Evolutionary conservation across 140 eudicot species (phyloP).

Genomic region (Senecio squalidus): DNA sequence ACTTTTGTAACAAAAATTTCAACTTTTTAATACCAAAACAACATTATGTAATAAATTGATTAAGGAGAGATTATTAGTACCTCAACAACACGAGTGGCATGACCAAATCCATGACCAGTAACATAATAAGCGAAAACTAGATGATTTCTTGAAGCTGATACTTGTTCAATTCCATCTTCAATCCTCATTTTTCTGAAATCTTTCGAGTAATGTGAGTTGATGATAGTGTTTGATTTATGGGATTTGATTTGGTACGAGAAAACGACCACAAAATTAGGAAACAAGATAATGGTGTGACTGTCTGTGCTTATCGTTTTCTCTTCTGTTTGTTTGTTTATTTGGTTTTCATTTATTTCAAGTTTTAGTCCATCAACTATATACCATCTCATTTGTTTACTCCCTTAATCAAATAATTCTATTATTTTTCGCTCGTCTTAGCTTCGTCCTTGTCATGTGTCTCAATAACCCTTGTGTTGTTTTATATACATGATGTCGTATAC

Average conservation of each 20-base stretch:
- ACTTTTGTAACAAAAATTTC: neutral
- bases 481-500: no score
- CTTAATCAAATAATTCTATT: no score
- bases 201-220: slow-evolving; percentile 22
- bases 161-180: slow-evolving; percentile 34
- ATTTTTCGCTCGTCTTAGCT: no score
- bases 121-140: slow-evolving; percentile 78
- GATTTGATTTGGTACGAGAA: slow-evolving; percentile 31
- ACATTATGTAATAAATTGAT: no score
- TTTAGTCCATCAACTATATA: slow-evolving; percentile 20
- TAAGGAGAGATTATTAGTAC: no score
- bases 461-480: no score
- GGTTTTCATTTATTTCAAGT: neutral
- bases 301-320: slow-evolving; percentile 25
- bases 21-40: neutral
- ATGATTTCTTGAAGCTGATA: slow-evolving; percentile 36
- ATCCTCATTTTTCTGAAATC: slow-evolving; percentile 11
- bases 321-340: slow-evolving; percentile 6
- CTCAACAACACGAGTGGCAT: slow-evolving; percentile 93
- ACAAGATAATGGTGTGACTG: neutral
- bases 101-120: slow-evolving; percentile 91
- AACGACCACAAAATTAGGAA: slow-evolving; percentile 16
- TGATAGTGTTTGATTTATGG: neutral
- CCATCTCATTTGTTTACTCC: neutral
- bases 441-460: no score